Base-by-base conservation (phyloP, 2,329 filamentous ascomycete genomes). In the Talaromyces sp. region DNA sequence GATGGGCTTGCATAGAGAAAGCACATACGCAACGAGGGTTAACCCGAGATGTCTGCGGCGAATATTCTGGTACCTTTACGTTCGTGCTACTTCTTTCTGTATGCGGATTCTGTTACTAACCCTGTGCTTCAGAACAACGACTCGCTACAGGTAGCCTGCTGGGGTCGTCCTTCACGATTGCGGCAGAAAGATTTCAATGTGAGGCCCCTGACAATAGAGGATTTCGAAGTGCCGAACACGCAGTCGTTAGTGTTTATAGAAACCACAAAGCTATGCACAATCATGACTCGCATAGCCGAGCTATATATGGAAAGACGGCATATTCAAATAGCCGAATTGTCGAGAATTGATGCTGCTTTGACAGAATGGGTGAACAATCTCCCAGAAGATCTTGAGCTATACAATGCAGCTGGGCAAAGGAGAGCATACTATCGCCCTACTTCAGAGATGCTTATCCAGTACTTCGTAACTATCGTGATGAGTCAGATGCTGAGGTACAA, bases 1-100 rank as follows among this genome's bases (percentile, higher is more conserved):
- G 50, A 71, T 72, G 67, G 70, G 69, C 17, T 65, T 72, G 37
- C 70, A 72, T 62, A 65, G 63, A 33, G 68, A 71, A 52, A 60
- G 61, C 25, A 71, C 69, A 3, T 72, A 71, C 52, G 22, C 64
- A 31, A 37, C 41, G 43, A 64, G 65, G 31, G 41, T 3, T 31
- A n/a, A 45, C 3, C 31, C 19, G 17, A 27, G 64, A 39, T 43
- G 37, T 17, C 47, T 62, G 27, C 62, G 62, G 5, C 39, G 52
- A 33, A 37, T 64, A 52, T 64, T 64, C 41, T 64, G 62, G 54
- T 45, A 64, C 13, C 19, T 64, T n/a, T 59, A 59, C 15, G 62
- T 64, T 13, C 35, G 62, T 64, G 7, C 22, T 41, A 15, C 47
- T 50, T 41, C 37, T 47, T 10, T 19, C 33, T 33, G 3, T 31